Evolutionary conservation across 2,329 filamentous ascomycete species (phyloP), one percentile per base, ranked within the genome.

Genomic region (Talaromyces amestolkiae): DNA sequence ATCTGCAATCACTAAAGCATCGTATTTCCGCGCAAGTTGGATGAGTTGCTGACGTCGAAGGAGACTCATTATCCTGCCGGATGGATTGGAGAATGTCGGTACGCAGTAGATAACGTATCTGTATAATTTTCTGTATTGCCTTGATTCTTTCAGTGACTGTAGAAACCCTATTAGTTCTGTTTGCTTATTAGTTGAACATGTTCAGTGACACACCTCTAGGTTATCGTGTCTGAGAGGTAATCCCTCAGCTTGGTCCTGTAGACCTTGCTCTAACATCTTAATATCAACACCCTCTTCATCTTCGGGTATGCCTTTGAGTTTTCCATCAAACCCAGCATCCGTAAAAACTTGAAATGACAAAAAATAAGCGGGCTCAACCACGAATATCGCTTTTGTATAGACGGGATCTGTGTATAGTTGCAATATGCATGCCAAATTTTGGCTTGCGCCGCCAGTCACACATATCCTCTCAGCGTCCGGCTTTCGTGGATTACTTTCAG

Each of bases 1-100:
- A 77, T 97, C 93, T 63, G 86, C 86, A 45, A 96, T 84, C 61
- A 97, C 78, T 11, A 97, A 83, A 13, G 91, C 91, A 74, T 97
- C 87, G 75, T 89, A 86, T 68, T 87, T 83, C 63, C 93, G 84
- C 0, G 93, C 93, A 7, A 96, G 77, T 33, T 80, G 79, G 39
- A 97, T 87, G 8, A 97, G 83, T 11, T 81, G 81, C 65, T 86
- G 78, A 5, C 93, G 85, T 27, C 89, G 84, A 22, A 41, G 13
- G 37, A 58, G 56, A 19, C 31, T 58, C 41, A 64, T 59, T 15
- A 51, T 59, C 2, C 43, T 49, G 9, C 62, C 54, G 0, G 53
- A 64, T 9, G 62, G 62, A 27, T 64, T 64, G n/a, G 54, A 64
- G 17, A 64, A 64, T n/a, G 54, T 64, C 2, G 62, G 54, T 3